Percentiles rank a stretch among this genome's conserved stretches.
Conservation (phyloP, 177 flowering plant genomes). For the Vitis hybrid region DNA sequence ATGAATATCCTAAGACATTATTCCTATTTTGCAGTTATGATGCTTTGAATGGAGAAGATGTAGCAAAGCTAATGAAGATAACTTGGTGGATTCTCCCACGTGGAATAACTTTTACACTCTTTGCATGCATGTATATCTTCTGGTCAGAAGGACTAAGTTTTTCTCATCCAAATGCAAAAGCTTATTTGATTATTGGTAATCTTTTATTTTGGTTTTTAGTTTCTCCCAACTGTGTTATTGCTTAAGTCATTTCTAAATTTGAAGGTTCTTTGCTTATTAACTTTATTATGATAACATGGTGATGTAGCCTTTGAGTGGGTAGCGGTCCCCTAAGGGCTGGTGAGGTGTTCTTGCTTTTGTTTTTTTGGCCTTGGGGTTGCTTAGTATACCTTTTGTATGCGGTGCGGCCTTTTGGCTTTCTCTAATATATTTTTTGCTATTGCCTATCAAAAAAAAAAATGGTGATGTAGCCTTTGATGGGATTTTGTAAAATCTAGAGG, state of each 20-base stretch:
- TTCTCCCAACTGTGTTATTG: not conserved
- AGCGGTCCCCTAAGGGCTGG: no score
- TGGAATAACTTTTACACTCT: conserved; percentile 57
- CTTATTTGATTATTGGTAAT: conserved; percentile 78
- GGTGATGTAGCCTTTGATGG: no score
- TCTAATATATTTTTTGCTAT: no score
- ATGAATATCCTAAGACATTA: not conserved
- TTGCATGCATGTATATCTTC: conserved; percentile 55
- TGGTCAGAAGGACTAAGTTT: conserved; percentile 66
- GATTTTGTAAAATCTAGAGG: no score
- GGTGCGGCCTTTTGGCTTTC: no score
- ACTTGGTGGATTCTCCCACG: conserved; percentile 83
- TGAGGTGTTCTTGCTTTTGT: no score
- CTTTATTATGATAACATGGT: no score
- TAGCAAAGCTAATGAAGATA: conserved; percentile 59
- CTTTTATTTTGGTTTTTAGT: not conserved
- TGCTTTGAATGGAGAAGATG: conserved; percentile 43
- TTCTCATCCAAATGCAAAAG: conserved; percentile 68
- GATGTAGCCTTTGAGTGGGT: no score
- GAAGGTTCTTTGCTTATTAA: not conserved
- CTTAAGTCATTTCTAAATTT: not conserved
- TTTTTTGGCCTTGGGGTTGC: no score
- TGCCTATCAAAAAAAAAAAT: no score
- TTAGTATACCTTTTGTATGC: no score
- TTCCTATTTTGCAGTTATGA: conserved; percentile 52